Percentiles rank a stretch among this genome's conserved stretches.
phyloP scores from a whole-genome alignment of 768 basidiomycete species.

The Lactarius sp. region DNA sequence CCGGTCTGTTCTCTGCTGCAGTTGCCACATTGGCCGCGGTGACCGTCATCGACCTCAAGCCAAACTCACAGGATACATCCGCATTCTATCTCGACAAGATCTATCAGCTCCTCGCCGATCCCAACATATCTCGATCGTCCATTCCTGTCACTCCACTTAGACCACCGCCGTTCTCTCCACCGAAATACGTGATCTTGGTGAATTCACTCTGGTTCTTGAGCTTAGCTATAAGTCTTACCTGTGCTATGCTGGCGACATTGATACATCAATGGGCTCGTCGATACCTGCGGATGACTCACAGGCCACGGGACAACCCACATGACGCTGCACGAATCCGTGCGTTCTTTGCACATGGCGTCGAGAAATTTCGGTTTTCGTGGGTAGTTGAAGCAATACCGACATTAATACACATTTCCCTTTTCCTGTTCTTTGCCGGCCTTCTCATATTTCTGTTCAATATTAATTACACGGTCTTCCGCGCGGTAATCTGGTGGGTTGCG shows the following conservation, averaged over 20 bases:
- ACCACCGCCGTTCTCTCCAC: background rate
- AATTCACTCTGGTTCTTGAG: constrained; percentile 1
- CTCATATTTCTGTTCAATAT: background rate
- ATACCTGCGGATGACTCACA: background rate
- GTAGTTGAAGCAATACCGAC: no score
- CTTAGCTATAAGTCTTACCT: background rate
- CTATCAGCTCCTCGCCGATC: background rate
- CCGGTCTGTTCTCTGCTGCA: background rate
- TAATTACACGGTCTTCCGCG: background rate
- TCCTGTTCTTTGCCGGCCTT: background rate
- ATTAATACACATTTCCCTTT: background rate
- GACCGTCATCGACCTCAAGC: background rate
- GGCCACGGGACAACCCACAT: no score
- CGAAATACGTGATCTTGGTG: background rate
- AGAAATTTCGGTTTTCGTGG: no score
- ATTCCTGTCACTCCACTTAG: background rate
- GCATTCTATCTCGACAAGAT: background rate
- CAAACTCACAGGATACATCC: background rate
- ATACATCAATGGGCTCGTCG: background rate
- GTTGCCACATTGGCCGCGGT: background rate
- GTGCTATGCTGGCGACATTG: background rate
- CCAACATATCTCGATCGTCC: background rate
- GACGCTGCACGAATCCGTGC: background rate
- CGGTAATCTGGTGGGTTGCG: background rate
- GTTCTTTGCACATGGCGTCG: no score